Conservation (phyloP, 768 basidiomycete genomes). For the Cytidiella melzeri region DNA sequence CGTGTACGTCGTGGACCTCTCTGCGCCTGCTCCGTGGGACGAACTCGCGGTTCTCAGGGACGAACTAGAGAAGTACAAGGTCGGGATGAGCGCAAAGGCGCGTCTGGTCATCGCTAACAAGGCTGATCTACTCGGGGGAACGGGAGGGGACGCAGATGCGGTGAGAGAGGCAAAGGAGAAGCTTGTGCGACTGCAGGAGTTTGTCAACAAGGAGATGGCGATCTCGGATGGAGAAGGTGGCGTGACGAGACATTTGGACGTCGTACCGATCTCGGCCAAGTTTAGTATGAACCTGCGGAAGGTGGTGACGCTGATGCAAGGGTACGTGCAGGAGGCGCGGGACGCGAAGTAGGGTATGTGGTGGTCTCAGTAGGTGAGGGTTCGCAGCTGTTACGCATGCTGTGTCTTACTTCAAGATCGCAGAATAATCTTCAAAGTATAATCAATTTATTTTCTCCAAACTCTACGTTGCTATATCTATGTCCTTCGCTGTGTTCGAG, state of each 20-base stretch:
- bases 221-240: conserved; percentile 12
- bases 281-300: conserved; percentile 72
- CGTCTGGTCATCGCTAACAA: conserved; percentile 91
- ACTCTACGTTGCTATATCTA: too few species aligned
- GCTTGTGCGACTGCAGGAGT: conserved; percentile 48
- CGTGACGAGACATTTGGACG: conserved; percentile 42
- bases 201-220: conserved; percentile 43
- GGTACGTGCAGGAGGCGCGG: conserved; percentile 54
- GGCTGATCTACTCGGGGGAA: conserved; percentile 68
- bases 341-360: not conserved
- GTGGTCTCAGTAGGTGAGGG: too few species aligned
- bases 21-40: conserved; percentile 65
- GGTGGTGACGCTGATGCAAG: conserved; percentile 61
- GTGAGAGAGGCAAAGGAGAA: conserved; percentile 53
- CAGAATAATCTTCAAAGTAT: too few species aligned
- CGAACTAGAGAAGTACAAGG: conserved; percentile 81
- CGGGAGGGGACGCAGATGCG: conserved; percentile 34
- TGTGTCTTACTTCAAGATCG: too few species aligned
- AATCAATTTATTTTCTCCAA: too few species aligned
- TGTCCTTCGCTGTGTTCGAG: too few species aligned
- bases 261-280: conserved; percentile 84
- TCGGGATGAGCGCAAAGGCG: conserved; percentile 70
- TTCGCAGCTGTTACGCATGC: too few species aligned
- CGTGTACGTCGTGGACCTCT: conserved; percentile 89
- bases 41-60: conserved; percentile 66